Evolutionary conservation across 495 filamentous ascomycete genomes (phyloP).

Genomic region (Apiosordaria backusii): DNA sequence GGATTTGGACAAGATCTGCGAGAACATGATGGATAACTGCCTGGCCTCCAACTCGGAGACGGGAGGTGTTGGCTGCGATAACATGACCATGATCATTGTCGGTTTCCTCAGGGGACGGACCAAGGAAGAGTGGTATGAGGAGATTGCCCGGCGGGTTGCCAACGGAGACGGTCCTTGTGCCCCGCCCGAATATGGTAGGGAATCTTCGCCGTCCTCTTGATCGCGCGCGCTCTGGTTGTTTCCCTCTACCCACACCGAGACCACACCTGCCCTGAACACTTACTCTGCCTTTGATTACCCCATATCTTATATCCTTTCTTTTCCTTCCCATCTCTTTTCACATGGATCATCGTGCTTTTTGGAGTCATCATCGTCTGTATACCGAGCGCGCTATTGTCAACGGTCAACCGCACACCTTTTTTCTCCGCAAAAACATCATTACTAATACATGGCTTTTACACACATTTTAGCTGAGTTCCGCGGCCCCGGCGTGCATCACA

Average conservation of each 20-base stretch:
- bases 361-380: no score
- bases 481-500: slow-evolving; percentile 83
- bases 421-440: slow-evolving; percentile 2
- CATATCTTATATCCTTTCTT: background rate
- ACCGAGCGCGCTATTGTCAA: background rate
- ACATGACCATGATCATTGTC: slow-evolving; percentile 97
- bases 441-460: slow-evolving; percentile 32
- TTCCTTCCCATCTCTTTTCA: background rate
- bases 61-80: slow-evolving; percentile 96
- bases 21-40: slow-evolving; percentile 99
- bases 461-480: slow-evolving; percentile 82
- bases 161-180: slow-evolving; percentile 97
- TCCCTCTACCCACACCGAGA: background rate
- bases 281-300: no score
- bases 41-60: slow-evolving; percentile 95
- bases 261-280: background rate
- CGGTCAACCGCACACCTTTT: background rate
- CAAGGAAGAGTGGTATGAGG: slow-evolving; percentile 97
- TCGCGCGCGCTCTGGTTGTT: slow-evolving; percentile 7
- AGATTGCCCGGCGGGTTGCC: slow-evolving; percentile 89
- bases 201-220: slow-evolving; percentile 27
- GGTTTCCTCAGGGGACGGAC: slow-evolving; percentile 84
- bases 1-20: slow-evolving; percentile 85
- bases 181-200: slow-evolving; percentile 98
- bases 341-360: background rate